These are phyloP conservation scores for Cymbidium sinense DNA, from an alignment of 106 monocot species.

Conservation along the genomic window DNA sequence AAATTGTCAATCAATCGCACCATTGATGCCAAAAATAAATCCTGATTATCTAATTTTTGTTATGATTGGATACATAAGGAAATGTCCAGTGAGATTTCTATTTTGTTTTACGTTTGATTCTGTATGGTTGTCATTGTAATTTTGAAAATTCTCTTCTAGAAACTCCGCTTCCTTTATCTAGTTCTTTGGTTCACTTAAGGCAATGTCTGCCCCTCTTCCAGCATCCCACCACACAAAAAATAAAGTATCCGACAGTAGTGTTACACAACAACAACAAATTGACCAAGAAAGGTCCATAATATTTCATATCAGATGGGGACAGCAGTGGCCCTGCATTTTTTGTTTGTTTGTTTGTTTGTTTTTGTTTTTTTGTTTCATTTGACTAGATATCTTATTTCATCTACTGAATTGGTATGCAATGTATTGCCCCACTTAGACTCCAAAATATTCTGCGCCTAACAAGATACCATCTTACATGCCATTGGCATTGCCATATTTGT, in stretches of 20 bases:
- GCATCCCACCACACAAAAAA: neutral
- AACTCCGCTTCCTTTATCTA: neutral
- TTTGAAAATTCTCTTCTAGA: neutral
- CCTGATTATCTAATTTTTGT: no score
- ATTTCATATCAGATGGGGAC: neutral
- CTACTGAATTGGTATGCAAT: neutral
- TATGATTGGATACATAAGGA: neutral
- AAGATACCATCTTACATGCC: neutral
- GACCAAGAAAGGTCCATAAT: neutral
- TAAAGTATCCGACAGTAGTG: neutral
- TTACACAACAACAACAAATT: neutral
- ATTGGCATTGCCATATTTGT: neutral
- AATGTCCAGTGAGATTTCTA: neutral
- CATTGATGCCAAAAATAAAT: no score
- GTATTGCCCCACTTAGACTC: neutral
- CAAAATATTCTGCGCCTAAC: neutral
- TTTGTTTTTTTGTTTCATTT: neutral
- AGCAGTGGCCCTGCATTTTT: neutral
- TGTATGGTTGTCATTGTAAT: neutral
- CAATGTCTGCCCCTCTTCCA: neutral
- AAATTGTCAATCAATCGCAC: no score
- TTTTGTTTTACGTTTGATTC: neutral
- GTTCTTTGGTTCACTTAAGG: neutral
- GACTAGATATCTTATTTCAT: neutral
- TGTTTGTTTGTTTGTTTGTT: no score